These are phyloP conservation scores for Alternaria alternata DNA, from an alignment of 2,329 filamentous ascomycete species.

Conservation along the genomic window DNA sequence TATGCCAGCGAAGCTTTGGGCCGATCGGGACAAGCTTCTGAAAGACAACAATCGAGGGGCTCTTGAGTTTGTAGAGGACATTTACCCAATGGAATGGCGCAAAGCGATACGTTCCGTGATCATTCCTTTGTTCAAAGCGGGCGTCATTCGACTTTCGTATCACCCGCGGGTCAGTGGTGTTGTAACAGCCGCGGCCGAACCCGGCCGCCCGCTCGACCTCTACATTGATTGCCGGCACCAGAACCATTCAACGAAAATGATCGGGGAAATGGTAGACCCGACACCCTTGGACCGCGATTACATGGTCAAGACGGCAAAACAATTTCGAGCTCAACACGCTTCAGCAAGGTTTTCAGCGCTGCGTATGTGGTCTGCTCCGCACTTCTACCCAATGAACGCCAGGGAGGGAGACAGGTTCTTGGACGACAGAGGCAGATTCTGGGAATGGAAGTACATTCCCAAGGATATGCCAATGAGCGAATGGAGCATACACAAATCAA, in stretches of 20 bases:
- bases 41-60: constrained; percentile 14
- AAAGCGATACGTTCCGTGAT: constrained; percentile 53
- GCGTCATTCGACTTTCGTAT: constrained; percentile 52
- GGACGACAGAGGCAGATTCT: constrained; percentile 55
- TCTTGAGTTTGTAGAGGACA: constrained; percentile 25
- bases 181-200: constrained; percentile 51
- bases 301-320: constrained; percentile 44
- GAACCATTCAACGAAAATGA: constrained; percentile 23
- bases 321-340: constrained; percentile 36
- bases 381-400: constrained; percentile 61
- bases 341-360: constrained; percentile 55
- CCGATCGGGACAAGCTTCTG: constrained; percentile 46
- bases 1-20: constrained; percentile 51
- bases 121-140: constrained; percentile 55
- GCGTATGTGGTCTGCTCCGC: constrained; percentile 57
- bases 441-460: constrained; percentile 59
- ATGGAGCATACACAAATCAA: constrained; percentile 55
- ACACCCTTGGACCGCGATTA: constrained; percentile 39
- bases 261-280: constrained; percentile 45
- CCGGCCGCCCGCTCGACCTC: constrained; percentile 46
- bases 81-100: constrained; percentile 53
- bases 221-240: constrained; percentile 46
- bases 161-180: constrained; percentile 42
- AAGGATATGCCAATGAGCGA: constrained; percentile 58
- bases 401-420: constrained; percentile 52